Percentiles rank a stretch among this genome's conserved stretches.
Evolutionary conservation across 208 protist genomes (phyloP).

Genomic region (Trypanosomatidae sp.): DNA sequence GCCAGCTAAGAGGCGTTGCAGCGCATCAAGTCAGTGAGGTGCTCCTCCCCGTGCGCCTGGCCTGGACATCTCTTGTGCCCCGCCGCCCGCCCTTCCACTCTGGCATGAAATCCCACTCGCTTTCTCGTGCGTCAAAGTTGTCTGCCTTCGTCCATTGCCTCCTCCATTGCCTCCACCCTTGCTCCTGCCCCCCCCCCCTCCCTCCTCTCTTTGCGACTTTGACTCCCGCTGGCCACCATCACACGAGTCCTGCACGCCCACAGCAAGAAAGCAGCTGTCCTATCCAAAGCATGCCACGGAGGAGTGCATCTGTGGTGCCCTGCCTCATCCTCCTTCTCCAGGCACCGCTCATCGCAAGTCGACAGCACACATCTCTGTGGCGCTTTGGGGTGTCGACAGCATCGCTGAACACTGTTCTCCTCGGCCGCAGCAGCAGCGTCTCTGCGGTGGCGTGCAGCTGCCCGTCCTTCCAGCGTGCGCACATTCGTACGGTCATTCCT

Average conservation of each 20-base stretch:
- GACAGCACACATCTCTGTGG: neutral
- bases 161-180: neutral
- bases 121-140: neutral
- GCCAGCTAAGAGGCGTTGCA: neutral
- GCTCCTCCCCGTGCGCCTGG: neutral
- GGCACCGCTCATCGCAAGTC: neutral
- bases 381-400: neutral
- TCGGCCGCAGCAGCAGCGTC: neutral
- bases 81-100: neutral
- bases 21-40: neutral
- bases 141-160: neutral
- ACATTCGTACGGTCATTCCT: slow-evolving; percentile 81
- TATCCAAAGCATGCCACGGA: neutral
- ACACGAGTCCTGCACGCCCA: neutral
- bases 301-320: neutral
- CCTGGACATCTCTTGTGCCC: neutral
- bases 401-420: neutral
- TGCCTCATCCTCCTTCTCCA: neutral
- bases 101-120: neutral
- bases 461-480: slow-evolving; percentile 5
- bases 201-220: too few species aligned
- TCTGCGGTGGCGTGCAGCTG: neutral
- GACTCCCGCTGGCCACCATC: neutral
- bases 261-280: neutral
- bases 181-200: neutral